Evolutionary conservation across 192 early-diverging fungal species (phyloP).

Genomic region (Linnemannia schmuckeri): DNA sequence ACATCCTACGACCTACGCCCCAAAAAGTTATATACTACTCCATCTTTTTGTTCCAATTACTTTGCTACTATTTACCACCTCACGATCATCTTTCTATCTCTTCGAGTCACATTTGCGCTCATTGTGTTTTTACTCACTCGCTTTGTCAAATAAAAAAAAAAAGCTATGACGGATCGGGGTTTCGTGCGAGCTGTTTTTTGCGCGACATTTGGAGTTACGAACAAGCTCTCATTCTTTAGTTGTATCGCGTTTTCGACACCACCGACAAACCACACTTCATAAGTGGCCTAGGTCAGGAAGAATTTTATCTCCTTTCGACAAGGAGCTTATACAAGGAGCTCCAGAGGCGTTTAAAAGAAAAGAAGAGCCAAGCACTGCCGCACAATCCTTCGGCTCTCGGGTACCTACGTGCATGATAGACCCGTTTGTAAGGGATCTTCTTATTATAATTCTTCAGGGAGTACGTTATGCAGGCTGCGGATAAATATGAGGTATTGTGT

Average conservation of each 20-base stretch:
- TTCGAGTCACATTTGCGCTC: not conserved
- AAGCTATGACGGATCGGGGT: not conserved
- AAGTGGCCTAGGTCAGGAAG: too few relatives aligned
- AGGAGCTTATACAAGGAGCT: too few relatives aligned
- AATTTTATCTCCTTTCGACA: too few relatives aligned
- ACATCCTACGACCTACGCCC: not conserved
- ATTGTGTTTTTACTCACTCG: not conserved
- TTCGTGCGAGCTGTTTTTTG: too few relatives aligned
- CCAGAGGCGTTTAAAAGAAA: too few relatives aligned
- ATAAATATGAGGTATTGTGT: not conserved
- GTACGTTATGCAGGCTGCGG: not conserved
- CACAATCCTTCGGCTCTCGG: not conserved
- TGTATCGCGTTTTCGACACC: too few relatives aligned
- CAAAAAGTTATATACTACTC: not conserved
- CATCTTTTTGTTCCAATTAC: slow-evolving; percentile 5
- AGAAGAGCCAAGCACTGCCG: not conserved
- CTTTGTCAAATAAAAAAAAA: slow-evolving; percentile 5
- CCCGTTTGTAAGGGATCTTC: not conserved
- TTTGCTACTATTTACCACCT: not conserved
- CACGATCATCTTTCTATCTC: not conserved
- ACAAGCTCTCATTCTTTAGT: too few relatives aligned
- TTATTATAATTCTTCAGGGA: not conserved
- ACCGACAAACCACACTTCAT: too few relatives aligned
- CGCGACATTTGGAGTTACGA: too few relatives aligned
- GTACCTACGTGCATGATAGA: not conserved